Evolutionary conservation across 768 basidiomycete genomes (phyloP).

Genomic region (Mycena chlorophos): DNA sequence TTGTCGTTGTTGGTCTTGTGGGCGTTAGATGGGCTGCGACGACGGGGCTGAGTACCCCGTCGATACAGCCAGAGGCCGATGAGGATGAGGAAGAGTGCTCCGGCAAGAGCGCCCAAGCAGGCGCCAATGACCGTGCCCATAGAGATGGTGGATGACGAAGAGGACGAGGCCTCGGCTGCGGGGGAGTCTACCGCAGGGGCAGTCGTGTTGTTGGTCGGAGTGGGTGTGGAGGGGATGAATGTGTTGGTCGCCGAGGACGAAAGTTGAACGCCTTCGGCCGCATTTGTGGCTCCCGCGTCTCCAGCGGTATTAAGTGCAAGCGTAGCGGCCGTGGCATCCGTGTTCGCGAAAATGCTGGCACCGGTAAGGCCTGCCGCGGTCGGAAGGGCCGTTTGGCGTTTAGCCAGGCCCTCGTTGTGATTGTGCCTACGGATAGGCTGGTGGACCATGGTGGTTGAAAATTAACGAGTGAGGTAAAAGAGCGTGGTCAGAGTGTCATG

Average conservation of each 20-base stretch:
- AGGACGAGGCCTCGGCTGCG: slow-evolving; percentile 16
- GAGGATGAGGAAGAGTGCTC: slow-evolving; percentile 50
- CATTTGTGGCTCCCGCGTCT: slow-evolving; percentile 14
- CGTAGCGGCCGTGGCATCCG: not conserved
- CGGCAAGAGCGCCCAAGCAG: slow-evolving; percentile 63
- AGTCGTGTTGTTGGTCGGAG: slow-evolving; percentile 11
- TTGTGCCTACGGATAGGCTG: slow-evolving; percentile 9
- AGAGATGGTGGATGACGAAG: slow-evolving; percentile 36
- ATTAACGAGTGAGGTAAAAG: slow-evolving; percentile 19
- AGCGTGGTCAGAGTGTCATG: slow-evolving; percentile 6
- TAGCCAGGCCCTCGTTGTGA: not conserved
- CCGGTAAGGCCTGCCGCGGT: slow-evolving; percentile 20
- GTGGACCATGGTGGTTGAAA: slow-evolving; percentile 9
- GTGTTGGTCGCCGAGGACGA: slow-evolving; percentile 16
- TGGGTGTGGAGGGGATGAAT: not conserved
- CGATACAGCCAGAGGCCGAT: slow-evolving; percentile 57
- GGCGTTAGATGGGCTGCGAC: slow-evolving; percentile 29
- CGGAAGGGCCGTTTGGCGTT: no score
- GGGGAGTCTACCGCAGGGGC: slow-evolving; percentile 18
- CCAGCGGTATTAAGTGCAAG: slow-evolving; percentile 26
- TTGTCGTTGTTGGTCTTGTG: slow-evolving; percentile 43
- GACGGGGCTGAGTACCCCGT: slow-evolving; percentile 45
- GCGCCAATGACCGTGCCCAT: slow-evolving; percentile 59
- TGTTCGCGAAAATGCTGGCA: slow-evolving; percentile 8
- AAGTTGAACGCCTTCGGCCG: slow-evolving; percentile 20